Percentiles rank a stretch among this genome's conserved stretches.
These are phyloP conservation scores for Diaporthe sp. DNA, from an alignment of 2,329 filamentous ascomycete genomes.

Conservation along the genomic window DNA sequence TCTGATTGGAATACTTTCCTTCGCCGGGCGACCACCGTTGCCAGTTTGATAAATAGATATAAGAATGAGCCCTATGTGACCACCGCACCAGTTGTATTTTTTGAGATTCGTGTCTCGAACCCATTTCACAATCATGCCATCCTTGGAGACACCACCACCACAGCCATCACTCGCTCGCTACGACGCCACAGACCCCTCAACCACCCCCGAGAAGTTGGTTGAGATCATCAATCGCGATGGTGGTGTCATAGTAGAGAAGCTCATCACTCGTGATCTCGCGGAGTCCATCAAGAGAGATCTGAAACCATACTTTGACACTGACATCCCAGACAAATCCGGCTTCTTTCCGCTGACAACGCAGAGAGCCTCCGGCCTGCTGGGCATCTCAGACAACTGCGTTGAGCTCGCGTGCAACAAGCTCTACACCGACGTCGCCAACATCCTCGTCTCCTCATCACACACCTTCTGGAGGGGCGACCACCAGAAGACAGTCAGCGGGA, in stretches of 20 bases:
- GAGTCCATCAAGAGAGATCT: background rate
- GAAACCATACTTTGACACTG: background rate
- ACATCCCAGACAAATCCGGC: conserved; percentile 7
- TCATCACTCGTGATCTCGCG: conserved; percentile 7
- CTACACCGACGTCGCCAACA: conserved; percentile 7
- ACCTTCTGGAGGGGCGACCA: conserved; percentile 4
- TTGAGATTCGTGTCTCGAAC: background rate
- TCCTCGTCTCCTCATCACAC: conserved; percentile 1
- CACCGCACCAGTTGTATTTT: background rate
- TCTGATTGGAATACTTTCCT: background rate
- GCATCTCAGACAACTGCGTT: conserved; percentile 10
- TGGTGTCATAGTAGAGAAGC: conserved; percentile 18
- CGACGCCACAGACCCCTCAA: background rate
- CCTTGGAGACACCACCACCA: background rate
- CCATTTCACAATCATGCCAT: conserved; percentile 2
- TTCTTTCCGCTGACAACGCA: conserved; percentile 3
- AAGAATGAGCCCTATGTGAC: background rate
- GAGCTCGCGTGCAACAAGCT: conserved; percentile 17
- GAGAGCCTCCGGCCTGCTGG: background rate
- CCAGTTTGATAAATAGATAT: background rate
- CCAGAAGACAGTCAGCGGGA: conserved; percentile 16
- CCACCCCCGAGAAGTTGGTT: background rate
- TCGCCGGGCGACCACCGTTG: too few relatives aligned
- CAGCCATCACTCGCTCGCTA: conserved; percentile 3
- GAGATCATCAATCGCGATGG: conserved; percentile 13